A percentile compares a stretch with the other conserved stretches of the same genome.
Conservation (phyloP, 441 rosid genomes). For the Isatis lusitanica region DNA sequence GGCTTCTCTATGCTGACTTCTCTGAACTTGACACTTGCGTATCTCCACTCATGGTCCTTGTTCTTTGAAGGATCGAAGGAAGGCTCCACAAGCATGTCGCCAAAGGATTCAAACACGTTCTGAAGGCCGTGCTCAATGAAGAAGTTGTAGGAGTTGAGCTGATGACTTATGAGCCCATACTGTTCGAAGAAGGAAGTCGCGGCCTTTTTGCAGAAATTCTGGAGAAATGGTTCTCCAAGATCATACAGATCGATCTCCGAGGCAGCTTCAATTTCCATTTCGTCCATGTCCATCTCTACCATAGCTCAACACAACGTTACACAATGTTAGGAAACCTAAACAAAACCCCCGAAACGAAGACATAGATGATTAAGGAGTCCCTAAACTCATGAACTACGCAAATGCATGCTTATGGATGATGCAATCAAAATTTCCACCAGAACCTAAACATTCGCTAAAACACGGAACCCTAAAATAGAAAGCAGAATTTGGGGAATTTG, state of each 20-base stretch:
- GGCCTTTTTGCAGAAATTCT: slow-evolving; percentile 60
- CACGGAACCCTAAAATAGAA: too few species aligned
- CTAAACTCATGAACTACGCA: not conserved
- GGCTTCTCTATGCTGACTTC: slow-evolving; percentile 66
- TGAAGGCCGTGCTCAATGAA: slow-evolving; percentile 67
- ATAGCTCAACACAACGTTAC: slow-evolving; percentile 8
- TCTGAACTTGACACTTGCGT: slow-evolving; percentile 62
- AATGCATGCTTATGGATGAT: slow-evolving; percentile 20
- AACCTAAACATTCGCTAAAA: too few species aligned
- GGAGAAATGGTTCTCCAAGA: slow-evolving; percentile 50
- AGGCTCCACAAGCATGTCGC: slow-evolving; percentile 64
- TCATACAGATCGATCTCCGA: slow-evolving; percentile 36
- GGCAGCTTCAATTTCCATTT: slow-evolving; percentile 39
- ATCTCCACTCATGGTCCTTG: slow-evolving; percentile 59
- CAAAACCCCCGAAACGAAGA: not conserved
- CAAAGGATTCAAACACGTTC: slow-evolving; percentile 58
- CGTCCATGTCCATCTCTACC: slow-evolving; percentile 28
- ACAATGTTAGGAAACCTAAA: slow-evolving; percentile 10
- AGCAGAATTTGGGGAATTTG: not conserved
- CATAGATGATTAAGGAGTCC: not conserved
- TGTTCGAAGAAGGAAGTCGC: slow-evolving; percentile 56
- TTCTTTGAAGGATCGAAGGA: slow-evolving; percentile 70
- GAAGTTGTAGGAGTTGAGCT: slow-evolving; percentile 75
- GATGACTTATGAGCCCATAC: slow-evolving; percentile 80
- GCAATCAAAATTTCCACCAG: too few species aligned